These are phyloP conservation scores for Microbotryum lychnidis-dioicae DNA, from an alignment of 1,284 basidiomycete genomes.

Conservation along the genomic window DNA sequence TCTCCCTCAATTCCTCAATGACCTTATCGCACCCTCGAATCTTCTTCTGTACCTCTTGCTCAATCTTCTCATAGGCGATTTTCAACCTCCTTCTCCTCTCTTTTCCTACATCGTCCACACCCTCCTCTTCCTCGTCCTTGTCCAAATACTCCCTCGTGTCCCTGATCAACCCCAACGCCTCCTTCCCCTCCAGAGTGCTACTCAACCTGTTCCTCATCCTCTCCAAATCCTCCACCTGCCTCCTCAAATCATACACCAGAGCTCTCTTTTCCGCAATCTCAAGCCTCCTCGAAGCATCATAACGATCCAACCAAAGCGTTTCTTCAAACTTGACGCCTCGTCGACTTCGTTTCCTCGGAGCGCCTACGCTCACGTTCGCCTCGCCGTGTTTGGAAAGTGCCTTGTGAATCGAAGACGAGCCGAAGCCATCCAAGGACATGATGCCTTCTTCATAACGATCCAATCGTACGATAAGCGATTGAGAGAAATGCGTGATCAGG, in stretches of 20 bases:
- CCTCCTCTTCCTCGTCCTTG: background rate
- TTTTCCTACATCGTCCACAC: background rate
- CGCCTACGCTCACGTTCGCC: no score
- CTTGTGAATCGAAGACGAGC: background rate
- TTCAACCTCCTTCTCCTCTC: conserved; percentile 5
- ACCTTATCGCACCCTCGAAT: background rate
- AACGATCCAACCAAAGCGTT: conserved; percentile 20
- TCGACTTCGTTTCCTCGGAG: background rate
- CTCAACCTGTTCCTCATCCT: background rate
- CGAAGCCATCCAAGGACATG: conserved; percentile 10
- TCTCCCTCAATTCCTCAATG: background rate
- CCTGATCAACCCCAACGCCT: background rate
- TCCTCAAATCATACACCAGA: background rate
- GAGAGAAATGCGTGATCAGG: conserved; percentile 1
- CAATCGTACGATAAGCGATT: conserved; percentile 6
- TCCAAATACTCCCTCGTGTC: background rate
- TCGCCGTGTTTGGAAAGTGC: no score
- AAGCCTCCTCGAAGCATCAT: conserved; percentile 4
- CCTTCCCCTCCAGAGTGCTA: background rate
- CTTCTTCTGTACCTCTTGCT: background rate
- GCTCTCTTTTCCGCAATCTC: background rate
- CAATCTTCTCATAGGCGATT: conserved; percentile 4
- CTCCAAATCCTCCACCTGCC: background rate
- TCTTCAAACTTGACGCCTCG: background rate
- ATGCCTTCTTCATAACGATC: background rate